Conservation (phyloP, 805 yeast species). For the Hanseniaspora occidentalis region DNA sequence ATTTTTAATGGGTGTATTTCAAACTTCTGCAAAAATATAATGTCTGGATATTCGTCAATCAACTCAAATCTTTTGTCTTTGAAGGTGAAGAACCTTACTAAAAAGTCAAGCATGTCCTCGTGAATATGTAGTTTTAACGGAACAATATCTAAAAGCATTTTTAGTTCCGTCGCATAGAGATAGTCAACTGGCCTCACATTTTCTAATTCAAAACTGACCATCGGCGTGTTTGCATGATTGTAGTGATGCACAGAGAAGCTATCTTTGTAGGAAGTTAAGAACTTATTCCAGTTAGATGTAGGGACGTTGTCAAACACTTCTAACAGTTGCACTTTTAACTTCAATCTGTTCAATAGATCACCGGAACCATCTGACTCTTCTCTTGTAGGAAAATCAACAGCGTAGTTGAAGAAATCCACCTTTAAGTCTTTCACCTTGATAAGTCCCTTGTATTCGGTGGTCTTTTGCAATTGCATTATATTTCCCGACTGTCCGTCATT, state of each 20-base stretch:
- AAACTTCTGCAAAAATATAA: conserved; percentile 55
- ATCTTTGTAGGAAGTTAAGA: conserved; percentile 55
- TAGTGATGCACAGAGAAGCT: background rate
- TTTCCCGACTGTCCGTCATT: conserved; percentile 19
- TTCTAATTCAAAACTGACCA: conserved; percentile 41
- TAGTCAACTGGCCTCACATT: conserved; percentile 52
- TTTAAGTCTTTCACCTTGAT: conserved; percentile 45
- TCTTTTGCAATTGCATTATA: conserved; percentile 46
- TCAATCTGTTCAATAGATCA: conserved; percentile 37
- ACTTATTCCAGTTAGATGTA: conserved; percentile 84
- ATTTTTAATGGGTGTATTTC: conserved; percentile 47
- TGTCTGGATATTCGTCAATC: conserved; percentile 48
- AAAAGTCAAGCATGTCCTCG: conserved; percentile 83
- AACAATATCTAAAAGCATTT: conserved; percentile 34
- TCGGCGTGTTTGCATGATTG: conserved; percentile 12
- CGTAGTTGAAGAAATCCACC: conserved; percentile 32
- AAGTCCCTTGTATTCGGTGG: conserved; percentile 45
- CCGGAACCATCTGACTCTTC: conserved; percentile 22
- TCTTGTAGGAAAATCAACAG: conserved; percentile 34
- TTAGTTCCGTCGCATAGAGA: conserved; percentile 58
- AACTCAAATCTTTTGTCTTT: conserved; percentile 56
- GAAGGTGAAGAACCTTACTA: conserved; percentile 70
- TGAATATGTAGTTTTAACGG: conserved; percentile 82
- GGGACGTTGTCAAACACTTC: conserved; percentile 67
- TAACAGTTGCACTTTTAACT: conserved; percentile 38